Percentiles rank a stretch among this genome's conserved stretches.
phyloP scores from a whole-genome alignment of 768 basidiomycete genomes.

The Suillus subluteus region DNA sequence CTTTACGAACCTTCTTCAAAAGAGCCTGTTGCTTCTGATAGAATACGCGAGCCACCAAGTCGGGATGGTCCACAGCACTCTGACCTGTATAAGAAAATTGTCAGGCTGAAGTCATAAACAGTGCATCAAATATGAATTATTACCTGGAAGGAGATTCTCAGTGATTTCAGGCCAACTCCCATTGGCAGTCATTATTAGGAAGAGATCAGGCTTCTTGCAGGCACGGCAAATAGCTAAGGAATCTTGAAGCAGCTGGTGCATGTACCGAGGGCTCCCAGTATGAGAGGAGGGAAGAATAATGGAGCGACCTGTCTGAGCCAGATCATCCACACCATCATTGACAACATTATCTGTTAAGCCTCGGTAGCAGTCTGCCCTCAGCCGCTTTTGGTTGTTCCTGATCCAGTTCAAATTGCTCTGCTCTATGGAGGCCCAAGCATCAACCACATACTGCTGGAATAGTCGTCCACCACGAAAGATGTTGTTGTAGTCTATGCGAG shows the following conservation, averaged over 20 bases:
- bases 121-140: not conserved
- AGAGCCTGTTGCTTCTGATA: conserved; percentile 42
- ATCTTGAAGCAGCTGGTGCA: conserved; percentile 49
- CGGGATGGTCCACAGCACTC: conserved; percentile 45
- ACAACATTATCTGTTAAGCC: conserved; percentile 36
- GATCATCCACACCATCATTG: conserved; percentile 27
- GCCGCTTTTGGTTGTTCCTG: conserved; percentile 33
- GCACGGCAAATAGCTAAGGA: conserved; percentile 46
- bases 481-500: conserved; percentile 20
- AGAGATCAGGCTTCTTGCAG: conserved; percentile 45
- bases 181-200: conserved; percentile 58
- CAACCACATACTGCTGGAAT: conserved; percentile 48
- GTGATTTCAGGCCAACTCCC: conserved; percentile 52
- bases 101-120: not conserved
- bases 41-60: conserved; percentile 51
- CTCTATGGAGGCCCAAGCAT: conserved; percentile 49
- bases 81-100: conserved; percentile 26
- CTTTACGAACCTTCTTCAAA: conserved; percentile 39
- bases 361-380: conserved; percentile 39
- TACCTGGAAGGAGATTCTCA: conserved; percentile 38
- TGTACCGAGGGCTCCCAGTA: conserved; percentile 44
- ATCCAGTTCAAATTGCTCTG: conserved; percentile 42
- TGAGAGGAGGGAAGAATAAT: conserved; percentile 47
- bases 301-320: conserved; percentile 35
- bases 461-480: conserved; percentile 43